Conservation (phyloP, 352 stramenopile genomes). For the Peronospora belbahrii region DNA sequence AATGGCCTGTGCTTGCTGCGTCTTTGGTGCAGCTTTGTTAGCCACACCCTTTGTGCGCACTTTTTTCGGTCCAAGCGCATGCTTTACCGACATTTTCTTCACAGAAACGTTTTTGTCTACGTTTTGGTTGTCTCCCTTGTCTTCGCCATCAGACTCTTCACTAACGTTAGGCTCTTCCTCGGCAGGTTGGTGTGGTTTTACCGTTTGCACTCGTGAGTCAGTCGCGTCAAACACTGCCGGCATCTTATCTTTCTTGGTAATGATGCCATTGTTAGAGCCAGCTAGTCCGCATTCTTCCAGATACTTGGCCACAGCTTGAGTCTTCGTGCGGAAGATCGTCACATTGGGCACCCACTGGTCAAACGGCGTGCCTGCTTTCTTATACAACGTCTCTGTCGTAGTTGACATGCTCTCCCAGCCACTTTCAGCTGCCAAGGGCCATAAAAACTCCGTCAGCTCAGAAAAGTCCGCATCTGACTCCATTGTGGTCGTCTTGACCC, state of each 20-base stretch:
- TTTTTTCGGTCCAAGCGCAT: constrained; percentile 6
- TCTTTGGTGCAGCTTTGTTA: constrained; percentile 8
- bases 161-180: constrained; percentile 3
- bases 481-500: constrained; percentile 15
- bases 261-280: background rate
- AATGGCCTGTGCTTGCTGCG: background rate
- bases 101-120: constrained; percentile 10
- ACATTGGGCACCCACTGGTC: constrained; percentile 62
- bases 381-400: constrained; percentile 47
- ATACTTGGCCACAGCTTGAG: constrained; percentile 52
- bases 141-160: constrained; percentile 5
- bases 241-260: constrained; percentile 6
- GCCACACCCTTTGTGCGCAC: background rate
- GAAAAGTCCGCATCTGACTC: constrained; percentile 10
- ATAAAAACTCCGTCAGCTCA: constrained; percentile 46
- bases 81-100: background rate
- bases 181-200: constrained; percentile 4
- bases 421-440: constrained; percentile 38
- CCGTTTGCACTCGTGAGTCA: constrained; percentile 23
- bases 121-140: constrained; percentile 17
- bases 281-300: constrained; percentile 32
- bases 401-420: constrained; percentile 57
- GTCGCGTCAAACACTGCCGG: background rate
- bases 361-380: constrained; percentile 58
- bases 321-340: constrained; percentile 66